Evolutionary conservation across 83 land plant genomes (phyloP).

Genomic region (Isoetes engelmannii): DNA sequence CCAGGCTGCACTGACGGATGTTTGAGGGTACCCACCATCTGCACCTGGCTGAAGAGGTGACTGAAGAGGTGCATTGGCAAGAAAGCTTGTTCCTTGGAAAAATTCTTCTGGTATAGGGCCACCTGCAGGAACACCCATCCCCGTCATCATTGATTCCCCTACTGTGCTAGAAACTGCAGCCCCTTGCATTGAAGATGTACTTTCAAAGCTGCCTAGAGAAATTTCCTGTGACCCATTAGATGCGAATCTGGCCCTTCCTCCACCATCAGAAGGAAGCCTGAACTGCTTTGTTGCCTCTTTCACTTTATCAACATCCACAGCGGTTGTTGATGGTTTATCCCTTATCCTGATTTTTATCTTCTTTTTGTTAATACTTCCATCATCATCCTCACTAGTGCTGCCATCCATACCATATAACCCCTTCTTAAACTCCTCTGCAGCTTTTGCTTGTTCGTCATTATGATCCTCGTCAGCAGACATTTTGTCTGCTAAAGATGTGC

Average conservation of each 20-base stretch:
- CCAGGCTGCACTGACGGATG: no score
- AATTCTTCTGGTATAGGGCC: slow-evolving; percentile 97
- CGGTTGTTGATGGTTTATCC: slow-evolving; percentile 56
- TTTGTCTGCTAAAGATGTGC: background rate
- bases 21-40: background rate
- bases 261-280: slow-evolving; percentile 54
- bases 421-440: slow-evolving; percentile 89
- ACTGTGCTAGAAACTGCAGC: background rate
- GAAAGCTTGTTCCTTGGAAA: slow-evolving; percentile 67
- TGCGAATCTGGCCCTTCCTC: slow-evolving; percentile 46
- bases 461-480: background rate
- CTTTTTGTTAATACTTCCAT: slow-evolving; percentile 51
- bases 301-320: slow-evolving; percentile 77
- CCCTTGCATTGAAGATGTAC: background rate
- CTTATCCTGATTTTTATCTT: slow-evolving; percentile 54
- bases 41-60: slow-evolving; percentile 19
- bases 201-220: slow-evolving; percentile 8
- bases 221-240: slow-evolving; percentile 51
- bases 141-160: slow-evolving; percentile 16
- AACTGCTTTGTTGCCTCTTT: slow-evolving; percentile 93
- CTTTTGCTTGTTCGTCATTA: slow-evolving; percentile 73
- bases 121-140: slow-evolving; percentile 50
- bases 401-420: slow-evolving; percentile 49
- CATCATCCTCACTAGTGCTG: slow-evolving; percentile 94
- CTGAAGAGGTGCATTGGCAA: slow-evolving; percentile 56